Conservation (phyloP, 495 filamentous ascomycete species). For the Paragyromitra xinjiangensis region DNA sequence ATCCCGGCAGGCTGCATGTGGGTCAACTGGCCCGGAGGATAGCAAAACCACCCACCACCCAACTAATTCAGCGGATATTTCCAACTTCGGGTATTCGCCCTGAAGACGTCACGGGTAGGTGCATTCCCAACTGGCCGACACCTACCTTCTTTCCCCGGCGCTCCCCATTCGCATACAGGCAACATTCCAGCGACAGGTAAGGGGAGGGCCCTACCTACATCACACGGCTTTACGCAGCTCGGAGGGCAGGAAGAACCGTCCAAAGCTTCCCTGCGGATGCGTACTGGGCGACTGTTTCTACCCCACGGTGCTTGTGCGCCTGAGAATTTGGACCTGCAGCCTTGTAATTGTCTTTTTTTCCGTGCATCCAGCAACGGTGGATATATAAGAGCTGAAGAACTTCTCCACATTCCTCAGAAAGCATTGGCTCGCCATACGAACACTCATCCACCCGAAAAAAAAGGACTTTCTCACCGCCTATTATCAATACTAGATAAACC, state of each 20-base stretch:
- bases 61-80: constrained; percentile 28
- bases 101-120: constrained; percentile 40
- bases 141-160: constrained; percentile 30
- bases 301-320: constrained; percentile 37
- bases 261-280: constrained; percentile 29
- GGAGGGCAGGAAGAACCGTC: constrained; percentile 38
- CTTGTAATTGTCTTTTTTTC: constrained; percentile 29
- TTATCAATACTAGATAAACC: not conserved
- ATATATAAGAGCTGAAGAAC: constrained; percentile 40
- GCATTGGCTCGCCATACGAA: constrained; percentile 19
- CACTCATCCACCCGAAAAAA: not conserved
- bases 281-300: constrained; percentile 25
- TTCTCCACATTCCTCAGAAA: constrained; percentile 32
- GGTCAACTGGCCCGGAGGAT: constrained; percentile 13
- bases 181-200: constrained; percentile 45
- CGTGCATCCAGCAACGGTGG: not conserved
- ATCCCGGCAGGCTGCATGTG: constrained; percentile 8
- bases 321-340: constrained; percentile 40
- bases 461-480: not conserved
- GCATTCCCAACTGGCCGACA: constrained; percentile 31
- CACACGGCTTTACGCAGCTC: constrained; percentile 39
- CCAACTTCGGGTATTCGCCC: constrained; percentile 37
- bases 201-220: constrained; percentile 14
- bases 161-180: constrained; percentile 33
- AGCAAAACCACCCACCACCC: not conserved